These are phyloP conservation scores for Phytophthora idaei DNA, from an alignment of 352 stramenopile genomes.

Conservation along the genomic window DNA sequence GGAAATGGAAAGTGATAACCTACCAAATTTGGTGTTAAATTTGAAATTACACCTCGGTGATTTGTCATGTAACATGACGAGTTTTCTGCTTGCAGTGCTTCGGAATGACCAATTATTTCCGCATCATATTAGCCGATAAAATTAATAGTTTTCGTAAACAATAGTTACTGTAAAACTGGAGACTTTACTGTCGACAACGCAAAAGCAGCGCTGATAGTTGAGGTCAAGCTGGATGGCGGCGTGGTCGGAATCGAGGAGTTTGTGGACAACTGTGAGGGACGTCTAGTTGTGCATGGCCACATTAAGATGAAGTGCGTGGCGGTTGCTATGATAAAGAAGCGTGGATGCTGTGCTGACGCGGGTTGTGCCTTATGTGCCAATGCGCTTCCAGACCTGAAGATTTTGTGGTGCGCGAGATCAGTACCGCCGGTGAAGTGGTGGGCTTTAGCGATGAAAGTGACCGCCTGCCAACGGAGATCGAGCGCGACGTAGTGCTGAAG, in stretches of 20 bases:
- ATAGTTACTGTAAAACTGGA: neutral
- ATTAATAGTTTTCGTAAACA: too few relatives aligned
- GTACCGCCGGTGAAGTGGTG: slow-evolving; percentile 43
- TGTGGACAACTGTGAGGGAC: slow-evolving; percentile 20
- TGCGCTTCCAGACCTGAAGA: slow-evolving; percentile 43
- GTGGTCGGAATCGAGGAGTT: slow-evolving; percentile 61
- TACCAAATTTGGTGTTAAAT: neutral
- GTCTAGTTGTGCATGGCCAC: slow-evolving; percentile 30
- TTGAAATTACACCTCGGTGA: too few relatives aligned
- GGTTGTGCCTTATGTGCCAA: slow-evolving; percentile 6
- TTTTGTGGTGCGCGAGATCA: slow-evolving; percentile 80
- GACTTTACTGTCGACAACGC: neutral
- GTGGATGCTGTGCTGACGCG: neutral
- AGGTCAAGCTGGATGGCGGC: slow-evolving; percentile 17
- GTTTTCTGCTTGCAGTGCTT: too few relatives aligned
- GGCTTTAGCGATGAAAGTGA: slow-evolving; percentile 32
- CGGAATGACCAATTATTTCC: too few relatives aligned
- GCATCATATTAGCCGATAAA: too few relatives aligned
- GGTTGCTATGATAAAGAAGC: neutral
- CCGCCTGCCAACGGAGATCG: slow-evolving; percentile 39
- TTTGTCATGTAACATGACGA: too few relatives aligned
- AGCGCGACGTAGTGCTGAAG: slow-evolving; percentile 44
- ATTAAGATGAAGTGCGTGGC: slow-evolving; percentile 60
- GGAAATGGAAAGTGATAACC: neutral
- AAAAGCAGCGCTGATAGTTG: neutral